Conservation (phyloP, 495 filamentous ascomycete genomes). For the Thermochaetoides thermophila region DNA sequence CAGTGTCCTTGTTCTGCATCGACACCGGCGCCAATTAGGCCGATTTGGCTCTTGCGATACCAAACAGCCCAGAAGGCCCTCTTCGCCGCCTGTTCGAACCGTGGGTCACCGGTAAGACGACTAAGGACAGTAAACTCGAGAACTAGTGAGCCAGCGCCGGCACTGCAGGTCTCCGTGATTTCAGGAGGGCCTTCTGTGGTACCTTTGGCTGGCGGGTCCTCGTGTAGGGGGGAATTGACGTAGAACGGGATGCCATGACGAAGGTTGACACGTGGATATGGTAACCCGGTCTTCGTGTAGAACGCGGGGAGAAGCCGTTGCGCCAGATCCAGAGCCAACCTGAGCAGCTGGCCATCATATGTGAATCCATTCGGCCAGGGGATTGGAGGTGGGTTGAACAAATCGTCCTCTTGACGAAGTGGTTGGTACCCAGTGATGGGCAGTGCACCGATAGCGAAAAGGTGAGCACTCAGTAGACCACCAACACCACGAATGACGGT, state of each 20-base stretch:
- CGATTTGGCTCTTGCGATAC: constrained; percentile 68
- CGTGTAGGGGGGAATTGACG: constrained; percentile 58
- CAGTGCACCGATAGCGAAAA: constrained; percentile 80
- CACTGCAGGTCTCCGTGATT: constrained; percentile 91
- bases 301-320: constrained; percentile 80
- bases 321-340: constrained; percentile 71
- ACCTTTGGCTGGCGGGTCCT: constrained; percentile 8
- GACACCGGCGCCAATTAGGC: constrained; percentile 80
- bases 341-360: constrained; percentile 83
- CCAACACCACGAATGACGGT: constrained; percentile 90
- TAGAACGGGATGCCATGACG: constrained; percentile 87
- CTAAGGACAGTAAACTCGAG: constrained; percentile 87
- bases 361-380: constrained; percentile 59
- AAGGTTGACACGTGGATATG: constrained; percentile 89
- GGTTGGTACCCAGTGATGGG: constrained; percentile 68
- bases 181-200: constrained; percentile 28
- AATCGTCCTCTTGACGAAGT: constrained; percentile 17
- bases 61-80: constrained; percentile 92
- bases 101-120: constrained; percentile 68
- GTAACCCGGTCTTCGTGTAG: constrained; percentile 73
- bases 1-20: constrained; percentile 85
- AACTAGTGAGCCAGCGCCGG: constrained; percentile 85
- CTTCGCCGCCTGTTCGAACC: constrained; percentile 80
- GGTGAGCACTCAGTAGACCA: constrained; percentile 78
- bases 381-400: constrained; percentile 37